Conservation (phyloP, 2,329 filamentous ascomycete species). For the Neonectria hederae region DNA sequence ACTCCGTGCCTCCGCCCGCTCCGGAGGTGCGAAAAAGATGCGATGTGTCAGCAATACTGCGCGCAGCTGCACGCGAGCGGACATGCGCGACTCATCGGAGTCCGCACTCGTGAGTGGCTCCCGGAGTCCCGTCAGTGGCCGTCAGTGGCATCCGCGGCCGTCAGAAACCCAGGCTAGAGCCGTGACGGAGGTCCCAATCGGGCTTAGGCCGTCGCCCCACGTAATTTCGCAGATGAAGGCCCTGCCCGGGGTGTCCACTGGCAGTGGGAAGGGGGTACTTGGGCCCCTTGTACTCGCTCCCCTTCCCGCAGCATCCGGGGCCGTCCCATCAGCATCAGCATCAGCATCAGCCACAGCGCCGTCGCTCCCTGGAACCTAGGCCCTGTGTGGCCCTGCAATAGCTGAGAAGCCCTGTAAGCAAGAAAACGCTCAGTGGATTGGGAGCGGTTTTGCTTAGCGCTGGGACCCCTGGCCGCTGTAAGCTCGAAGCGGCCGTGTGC, state of each 20-base stretch:
- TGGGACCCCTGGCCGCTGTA: background rate
- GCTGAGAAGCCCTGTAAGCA: background rate
- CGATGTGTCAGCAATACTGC: constrained; percentile 36
- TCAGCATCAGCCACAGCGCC: constrained; percentile 11
- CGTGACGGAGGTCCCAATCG: constrained; percentile 28
- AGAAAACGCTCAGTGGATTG: background rate
- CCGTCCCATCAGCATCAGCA: constrained; percentile 15
- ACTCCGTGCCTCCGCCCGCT: constrained; percentile 40
- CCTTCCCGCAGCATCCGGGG: constrained; percentile 44
- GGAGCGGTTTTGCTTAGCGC: background rate
- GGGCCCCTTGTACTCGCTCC: constrained; percentile 37
- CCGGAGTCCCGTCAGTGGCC: constrained; percentile 15
- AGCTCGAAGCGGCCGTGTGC: background rate
- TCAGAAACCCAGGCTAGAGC: constrained; percentile 28
- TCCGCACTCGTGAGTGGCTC: constrained; percentile 32
- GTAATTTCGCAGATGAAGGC: constrained; percentile 38
- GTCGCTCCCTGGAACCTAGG: background rate
- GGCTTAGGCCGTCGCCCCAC: constrained; percentile 33
- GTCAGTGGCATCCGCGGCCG: constrained; percentile 23
- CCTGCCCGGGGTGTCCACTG: constrained; percentile 28
- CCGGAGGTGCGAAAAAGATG: constrained; percentile 18
- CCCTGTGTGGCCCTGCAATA: background rate
- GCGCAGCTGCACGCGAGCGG: constrained; percentile 7
- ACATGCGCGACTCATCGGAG: constrained; percentile 25
- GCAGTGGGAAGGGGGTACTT: constrained; percentile 32